These are phyloP conservation scores for Calonectria leucothoes DNA, from an alignment of 2,329 filamentous ascomycete species.

Conservation along the genomic window DNA sequence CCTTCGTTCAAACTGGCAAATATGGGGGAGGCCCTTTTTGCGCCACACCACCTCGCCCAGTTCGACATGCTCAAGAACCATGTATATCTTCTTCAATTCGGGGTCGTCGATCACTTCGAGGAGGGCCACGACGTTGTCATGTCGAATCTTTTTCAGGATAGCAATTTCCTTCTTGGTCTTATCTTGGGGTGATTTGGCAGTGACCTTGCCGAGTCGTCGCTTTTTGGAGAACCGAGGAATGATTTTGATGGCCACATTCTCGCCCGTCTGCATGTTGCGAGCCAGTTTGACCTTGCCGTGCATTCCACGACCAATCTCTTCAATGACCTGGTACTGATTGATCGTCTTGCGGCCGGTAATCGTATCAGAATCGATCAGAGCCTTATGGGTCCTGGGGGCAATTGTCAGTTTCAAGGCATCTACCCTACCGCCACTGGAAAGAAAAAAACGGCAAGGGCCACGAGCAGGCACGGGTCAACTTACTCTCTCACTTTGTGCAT, in stretches of 20 bases:
- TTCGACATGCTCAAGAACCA: conserved; percentile 95
- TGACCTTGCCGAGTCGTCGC: conserved; percentile 87
- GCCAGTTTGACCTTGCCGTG: conserved; percentile 98
- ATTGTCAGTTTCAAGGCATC: conserved; percentile 28
- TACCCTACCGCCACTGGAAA: background rate
- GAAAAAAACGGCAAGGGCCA: background rate
- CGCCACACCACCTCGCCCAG: conserved; percentile 95
- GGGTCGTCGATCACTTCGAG: conserved; percentile 98
- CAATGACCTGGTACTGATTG: conserved; percentile 97
- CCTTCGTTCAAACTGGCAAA: conserved; percentile 84
- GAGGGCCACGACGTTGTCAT: conserved; percentile 95
- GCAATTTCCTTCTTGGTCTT: conserved; percentile 97
- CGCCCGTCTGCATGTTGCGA: conserved; percentile 78
- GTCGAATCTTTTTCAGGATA: conserved; percentile 97
- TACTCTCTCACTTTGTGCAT: conserved; percentile 82
- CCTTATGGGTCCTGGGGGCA: conserved; percentile 80
- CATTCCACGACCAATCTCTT: conserved; percentile 94
- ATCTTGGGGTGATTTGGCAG: conserved; percentile 72
- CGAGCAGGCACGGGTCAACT: conserved; percentile 50
- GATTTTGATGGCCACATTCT: conserved; percentile 97
- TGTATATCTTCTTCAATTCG: conserved; percentile 96
- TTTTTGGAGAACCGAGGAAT: conserved; percentile 96
- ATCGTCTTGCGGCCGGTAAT: conserved; percentile 94
- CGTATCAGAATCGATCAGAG: conserved; percentile 88
- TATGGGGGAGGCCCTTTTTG: conserved; percentile 85